Conservation (phyloP, 371 early-diverging fungal genomes). For the Gilbertella persicaria region DNA sequence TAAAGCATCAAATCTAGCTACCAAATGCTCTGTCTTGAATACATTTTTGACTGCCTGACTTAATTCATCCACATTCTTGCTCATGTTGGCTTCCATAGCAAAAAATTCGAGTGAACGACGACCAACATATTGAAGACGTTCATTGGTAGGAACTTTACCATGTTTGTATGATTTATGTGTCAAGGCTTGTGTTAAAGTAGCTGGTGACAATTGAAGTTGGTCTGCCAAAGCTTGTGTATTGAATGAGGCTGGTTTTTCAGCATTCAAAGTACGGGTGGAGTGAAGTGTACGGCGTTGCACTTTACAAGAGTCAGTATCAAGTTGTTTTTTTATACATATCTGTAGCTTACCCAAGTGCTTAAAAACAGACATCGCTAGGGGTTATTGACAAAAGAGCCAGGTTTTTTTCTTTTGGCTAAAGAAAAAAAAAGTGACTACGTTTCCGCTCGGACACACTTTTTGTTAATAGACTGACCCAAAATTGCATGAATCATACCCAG, state of each 20-base stretch:
- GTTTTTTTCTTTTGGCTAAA: too few relatives aligned
- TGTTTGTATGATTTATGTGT: slow-evolving; percentile 76
- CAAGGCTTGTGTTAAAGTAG: slow-evolving; percentile 51
- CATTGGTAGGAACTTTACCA: slow-evolving; percentile 62
- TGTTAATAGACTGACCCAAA: too few relatives aligned
- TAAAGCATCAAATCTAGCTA: slow-evolving; percentile 33
- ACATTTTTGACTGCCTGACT: slow-evolving; percentile 11
- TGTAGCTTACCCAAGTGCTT: too few relatives aligned
- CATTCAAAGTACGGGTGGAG: slow-evolving; percentile 11
- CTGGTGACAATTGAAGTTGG: slow-evolving; percentile 21
- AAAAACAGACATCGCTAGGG: too few relatives aligned
- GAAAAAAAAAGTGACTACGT: too few relatives aligned
- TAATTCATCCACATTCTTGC: slow-evolving; percentile 15
- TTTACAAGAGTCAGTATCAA: too few relatives aligned
- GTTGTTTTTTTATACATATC: too few relatives aligned
- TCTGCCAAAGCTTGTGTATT: slow-evolving; percentile 18
- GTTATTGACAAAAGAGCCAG: too few relatives aligned
- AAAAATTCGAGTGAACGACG: slow-evolving; percentile 42
- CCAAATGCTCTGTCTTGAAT: slow-evolving; percentile 14
- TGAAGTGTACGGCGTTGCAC: slow-evolving; percentile 22
- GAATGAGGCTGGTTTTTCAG: slow-evolving; percentile 20
- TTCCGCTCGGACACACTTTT: too few relatives aligned
- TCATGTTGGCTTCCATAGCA: slow-evolving; percentile 25
- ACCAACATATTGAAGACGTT: slow-evolving; percentile 65
- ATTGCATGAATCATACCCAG: too few relatives aligned